phyloP scores from a whole-genome alignment of 805 yeast species.

The Wickerhamomyces kurtzmanii region DNA sequence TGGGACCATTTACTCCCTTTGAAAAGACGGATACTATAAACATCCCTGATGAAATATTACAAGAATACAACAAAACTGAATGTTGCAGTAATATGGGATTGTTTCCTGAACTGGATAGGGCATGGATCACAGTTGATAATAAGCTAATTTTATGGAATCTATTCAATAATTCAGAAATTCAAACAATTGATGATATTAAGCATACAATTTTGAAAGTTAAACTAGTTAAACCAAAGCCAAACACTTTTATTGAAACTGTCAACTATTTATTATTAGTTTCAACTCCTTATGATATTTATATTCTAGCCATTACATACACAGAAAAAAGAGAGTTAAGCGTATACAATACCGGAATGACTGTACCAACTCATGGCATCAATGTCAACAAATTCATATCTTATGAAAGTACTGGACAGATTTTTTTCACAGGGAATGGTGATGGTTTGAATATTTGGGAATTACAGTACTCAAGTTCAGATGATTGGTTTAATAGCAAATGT shows the following conservation, averaged over 20 bases:
- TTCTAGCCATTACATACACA: slow-evolving; percentile 59
- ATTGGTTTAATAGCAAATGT: slow-evolving; percentile 81
- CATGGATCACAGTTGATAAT: slow-evolving; percentile 82
- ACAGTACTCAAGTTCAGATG: slow-evolving; percentile 70
- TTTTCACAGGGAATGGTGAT: slow-evolving; percentile 74
- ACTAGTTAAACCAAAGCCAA: slow-evolving; percentile 72
- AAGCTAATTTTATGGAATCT: slow-evolving; percentile 82
- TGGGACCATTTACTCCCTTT: slow-evolving; percentile 59
- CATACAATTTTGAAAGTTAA: slow-evolving; percentile 71
- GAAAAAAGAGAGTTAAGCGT: slow-evolving; percentile 43
- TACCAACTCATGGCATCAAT: slow-evolving; percentile 69
- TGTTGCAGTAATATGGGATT: slow-evolving; percentile 72
- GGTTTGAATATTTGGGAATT: slow-evolving; percentile 82
- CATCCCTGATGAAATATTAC: slow-evolving; percentile 75
- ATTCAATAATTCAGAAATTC: slow-evolving; percentile 51
- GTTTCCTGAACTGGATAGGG: slow-evolving; percentile 67
- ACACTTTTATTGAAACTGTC: slow-evolving; percentile 72
- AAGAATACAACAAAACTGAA: slow-evolving; percentile 59
- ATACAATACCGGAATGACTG: slow-evolving; percentile 75
- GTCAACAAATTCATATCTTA: slow-evolving; percentile 53
- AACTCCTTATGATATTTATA: slow-evolving; percentile 70
- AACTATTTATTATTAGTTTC: slow-evolving; percentile 65
- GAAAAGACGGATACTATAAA: slow-evolving; percentile 58
- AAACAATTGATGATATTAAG: slow-evolving; percentile 72
- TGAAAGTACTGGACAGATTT: slow-evolving; percentile 65